Conservation (phyloP, 2,329 filamentous ascomycete species). For the Immersiporthe knoxdaviesiana region DNA sequence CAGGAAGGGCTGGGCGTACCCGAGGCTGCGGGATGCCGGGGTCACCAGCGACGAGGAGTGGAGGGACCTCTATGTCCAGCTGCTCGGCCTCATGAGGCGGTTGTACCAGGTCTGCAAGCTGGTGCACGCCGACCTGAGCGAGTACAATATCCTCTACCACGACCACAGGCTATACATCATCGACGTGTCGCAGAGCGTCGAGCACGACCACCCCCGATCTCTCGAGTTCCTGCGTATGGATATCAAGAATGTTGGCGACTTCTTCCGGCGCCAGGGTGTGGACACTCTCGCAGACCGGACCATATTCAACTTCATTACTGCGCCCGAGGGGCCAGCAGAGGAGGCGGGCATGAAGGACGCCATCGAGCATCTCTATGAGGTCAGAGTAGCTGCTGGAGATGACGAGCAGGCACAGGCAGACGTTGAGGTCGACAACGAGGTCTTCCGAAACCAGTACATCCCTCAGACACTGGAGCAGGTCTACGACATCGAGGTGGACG, state of each 20-base stretch:
- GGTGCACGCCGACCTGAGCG: conserved; percentile 94
- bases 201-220: conserved; percentile 91
- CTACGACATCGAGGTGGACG: conserved; percentile 93
- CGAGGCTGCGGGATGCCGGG: conserved; percentile 83
- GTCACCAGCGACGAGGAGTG: conserved; percentile 74
- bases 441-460: conserved; percentile 95
- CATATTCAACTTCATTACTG: conserved; percentile 84
- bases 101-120: conserved; percentile 92
- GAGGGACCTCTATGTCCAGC: conserved; percentile 77
- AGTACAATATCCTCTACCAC: conserved; percentile 97
- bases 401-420: conserved; percentile 49
- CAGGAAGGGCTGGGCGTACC: conserved; percentile 83
- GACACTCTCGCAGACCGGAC: conserved; percentile 76
- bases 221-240: conserved; percentile 97
- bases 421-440: conserved; percentile 81
- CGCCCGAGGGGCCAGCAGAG: conserved; percentile 61
- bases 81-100: conserved; percentile 85
- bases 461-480: conserved; percentile 95
- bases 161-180: conserved; percentile 85
- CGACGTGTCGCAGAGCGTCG: conserved; percentile 96
- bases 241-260: conserved; percentile 94
- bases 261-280: conserved; percentile 85
- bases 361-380: conserved; percentile 69
- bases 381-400: conserved; percentile 48
- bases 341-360: conserved; percentile 62